Evolutionary conservation across 768 basidiomycete species (phyloP), one percentile per base, ranked within the genome.

Genomic region (Suillus luteus): DNA sequence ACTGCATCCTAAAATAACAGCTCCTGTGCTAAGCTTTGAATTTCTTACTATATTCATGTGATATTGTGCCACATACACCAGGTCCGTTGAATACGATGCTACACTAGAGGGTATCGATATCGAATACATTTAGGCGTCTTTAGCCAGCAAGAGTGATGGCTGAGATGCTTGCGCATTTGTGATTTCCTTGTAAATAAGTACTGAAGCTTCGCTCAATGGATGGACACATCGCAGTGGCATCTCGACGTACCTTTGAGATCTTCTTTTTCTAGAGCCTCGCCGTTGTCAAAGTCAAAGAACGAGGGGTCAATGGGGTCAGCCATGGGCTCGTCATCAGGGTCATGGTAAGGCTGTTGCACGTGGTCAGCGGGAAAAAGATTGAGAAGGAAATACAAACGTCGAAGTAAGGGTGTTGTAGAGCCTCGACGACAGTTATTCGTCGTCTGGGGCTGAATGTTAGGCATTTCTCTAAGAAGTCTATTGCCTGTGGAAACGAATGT

Each of bases 321-420:
- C 1, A 85, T 84, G 0, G 96, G 95, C 72, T 97, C 95, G 72
- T 98, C 95, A 14, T 86, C 85, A 7, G 90, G 86, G 70, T 96
- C 95, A 66, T 96, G 94, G 69, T 95, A 95, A 0, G 92, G 87
- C 91, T 92, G 65, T 15, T 33, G 17, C n/a, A 19, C 5, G 7
- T n/a, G 37, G 59, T 59, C 60, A 62, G 43, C 2, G 33, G 14
- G 27, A 33, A 48, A 44, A 33, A 19, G 6, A 35, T 10, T 31
- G 19, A 31, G 14, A 17, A 43, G 19, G 40, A n/a, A 41, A 66
- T 7, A 73, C 82, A 40, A 62, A 91, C 93, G 80, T 86, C 86
- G 31, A 96, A 81, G 75, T 97, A 97, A 0, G 95, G 93, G 77
- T 99, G 96, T 65, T 85, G 84, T 60, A 99, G 80, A 1, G 93